A percentile compares a stretch with the other conserved stretches of the same genome.
phyloP scores from a whole-genome alignment of 768 basidiomycete genomes.

The Kwoniella heveanensis region DNA sequence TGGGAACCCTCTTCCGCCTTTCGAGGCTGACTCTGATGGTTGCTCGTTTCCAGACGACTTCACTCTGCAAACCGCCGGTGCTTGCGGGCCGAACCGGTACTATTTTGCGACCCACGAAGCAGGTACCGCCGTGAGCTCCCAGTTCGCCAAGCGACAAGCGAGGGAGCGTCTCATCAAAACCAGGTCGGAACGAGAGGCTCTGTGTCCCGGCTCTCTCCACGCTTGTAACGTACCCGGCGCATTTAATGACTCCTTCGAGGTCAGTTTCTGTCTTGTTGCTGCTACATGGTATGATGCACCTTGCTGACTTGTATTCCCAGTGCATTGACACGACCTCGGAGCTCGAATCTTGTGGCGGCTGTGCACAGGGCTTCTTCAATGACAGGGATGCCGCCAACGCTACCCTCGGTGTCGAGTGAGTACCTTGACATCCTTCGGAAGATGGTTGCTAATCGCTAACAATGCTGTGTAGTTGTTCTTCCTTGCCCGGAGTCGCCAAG shows the following conservation, averaged over 20 bases:
- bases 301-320: background rate
- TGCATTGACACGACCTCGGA: conserved; percentile 12
- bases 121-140: background rate
- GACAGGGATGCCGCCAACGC: background rate
- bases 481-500: conserved; percentile 17
- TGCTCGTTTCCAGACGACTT: background rate
- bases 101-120: background rate
- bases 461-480: conserved; percentile 11
- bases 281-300: too few relatives aligned
- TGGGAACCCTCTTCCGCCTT: too few relatives aligned
- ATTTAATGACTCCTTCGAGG: conserved; percentile 13
- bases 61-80: too few relatives aligned
- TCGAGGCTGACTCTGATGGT: background rate
- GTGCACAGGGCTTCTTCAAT: conserved; percentile 2
- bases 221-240: conserved; percentile 8
- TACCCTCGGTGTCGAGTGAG: conserved; percentile 10
- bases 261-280: conserved; percentile 4
- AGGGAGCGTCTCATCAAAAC: conserved; percentile 7
- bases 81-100: background rate
- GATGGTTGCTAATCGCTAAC: background rate
- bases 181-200: background rate
- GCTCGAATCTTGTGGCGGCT: conserved; percentile 18
- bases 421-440: background rate
- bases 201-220: conserved; percentile 1
- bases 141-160: conserved; percentile 12